phyloP scores from a whole-genome alignment of 352 stramenopile species.

The Globisporangium barbulae region DNA sequence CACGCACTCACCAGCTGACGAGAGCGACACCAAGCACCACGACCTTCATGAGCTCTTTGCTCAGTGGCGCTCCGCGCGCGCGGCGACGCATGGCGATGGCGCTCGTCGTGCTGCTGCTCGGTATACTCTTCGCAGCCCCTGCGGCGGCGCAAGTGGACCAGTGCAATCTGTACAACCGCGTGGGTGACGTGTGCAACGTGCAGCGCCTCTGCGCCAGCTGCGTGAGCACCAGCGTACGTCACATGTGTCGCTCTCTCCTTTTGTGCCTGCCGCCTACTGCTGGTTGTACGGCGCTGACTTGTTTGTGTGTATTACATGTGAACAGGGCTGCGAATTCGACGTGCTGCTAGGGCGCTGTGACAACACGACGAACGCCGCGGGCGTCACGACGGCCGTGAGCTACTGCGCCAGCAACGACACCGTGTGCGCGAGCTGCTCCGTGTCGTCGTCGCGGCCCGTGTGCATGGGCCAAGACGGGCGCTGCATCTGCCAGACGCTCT shows the following conservation, averaged over 20 bases:
- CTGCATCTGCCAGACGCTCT: conserved; percentile 46
- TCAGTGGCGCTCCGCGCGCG: not conserved
- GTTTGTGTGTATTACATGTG: not conserved
- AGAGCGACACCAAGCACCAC: no score
- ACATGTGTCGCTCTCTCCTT: not conserved
- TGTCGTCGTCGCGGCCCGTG: conserved; percentile 28
- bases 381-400: conserved; percentile 16
- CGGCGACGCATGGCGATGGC: not conserved
- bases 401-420: conserved; percentile 30
- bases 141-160: conserved; percentile 1
- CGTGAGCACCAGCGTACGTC: conserved; percentile 27
- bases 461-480: conserved; percentile 26
- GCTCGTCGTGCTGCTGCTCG: not conserved
- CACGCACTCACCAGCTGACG: no score
- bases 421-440: conserved; percentile 25
- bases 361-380: not conserved
- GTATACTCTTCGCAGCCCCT: not conserved
- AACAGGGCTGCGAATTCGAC: conserved; percentile 39
- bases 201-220: conserved; percentile 38
- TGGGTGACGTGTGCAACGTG: conserved; percentile 37
- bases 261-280: not conserved
- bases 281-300: no score
- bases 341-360: conserved; percentile 27
- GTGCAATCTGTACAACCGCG: conserved; percentile 30
- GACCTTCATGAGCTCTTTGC: not conserved